phyloP scores from a whole-genome alignment of 768 basidiomycete species.

The Hypsizygus marmoreus region DNA sequence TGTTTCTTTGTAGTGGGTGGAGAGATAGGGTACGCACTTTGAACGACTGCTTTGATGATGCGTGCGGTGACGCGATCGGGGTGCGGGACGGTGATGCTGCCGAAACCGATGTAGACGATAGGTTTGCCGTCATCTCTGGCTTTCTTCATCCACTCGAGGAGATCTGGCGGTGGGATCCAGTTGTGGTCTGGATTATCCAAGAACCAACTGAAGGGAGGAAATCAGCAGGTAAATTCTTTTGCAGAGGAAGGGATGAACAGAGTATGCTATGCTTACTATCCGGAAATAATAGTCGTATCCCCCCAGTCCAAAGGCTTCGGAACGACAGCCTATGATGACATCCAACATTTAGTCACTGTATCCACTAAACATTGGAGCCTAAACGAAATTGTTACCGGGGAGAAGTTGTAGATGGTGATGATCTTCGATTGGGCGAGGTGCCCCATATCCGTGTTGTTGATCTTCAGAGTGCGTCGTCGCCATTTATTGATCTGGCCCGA shows the following conservation, averaged over 20 bases:
- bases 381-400: slow-evolving; percentile 42
- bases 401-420: slow-evolving; percentile 69
- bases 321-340: slow-evolving; percentile 48
- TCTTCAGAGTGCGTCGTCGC: slow-evolving; percentile 51
- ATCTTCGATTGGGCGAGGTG: slow-evolving; percentile 61
- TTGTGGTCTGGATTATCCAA: slow-evolving; percentile 60
- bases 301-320: slow-evolving; percentile 74
- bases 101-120: slow-evolving; percentile 73
- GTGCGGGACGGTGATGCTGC: slow-evolving; percentile 66
- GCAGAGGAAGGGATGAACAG: neutral
- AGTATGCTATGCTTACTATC: slow-evolving; percentile 54
- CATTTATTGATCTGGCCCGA: slow-evolving; percentile 68
- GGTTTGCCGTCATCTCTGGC: slow-evolving; percentile 57
- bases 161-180: slow-evolving; percentile 54
- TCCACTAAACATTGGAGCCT: neutral
- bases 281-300: slow-evolving; percentile 55
- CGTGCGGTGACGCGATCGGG: slow-evolving; percentile 54
- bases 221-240: slow-evolving; percentile 6
- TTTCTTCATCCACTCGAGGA: slow-evolving; percentile 56
- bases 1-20: neutral
- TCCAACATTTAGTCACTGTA: neutral
- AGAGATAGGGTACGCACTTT: slow-evolving; percentile 41
- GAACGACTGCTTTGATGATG: slow-evolving; percentile 61
- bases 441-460: slow-evolving; percentile 60
- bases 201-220: slow-evolving; percentile 52